Evolutionary conservation across 441 rosid species (phyloP).

Genomic region (Jatropha multifida): DNA sequence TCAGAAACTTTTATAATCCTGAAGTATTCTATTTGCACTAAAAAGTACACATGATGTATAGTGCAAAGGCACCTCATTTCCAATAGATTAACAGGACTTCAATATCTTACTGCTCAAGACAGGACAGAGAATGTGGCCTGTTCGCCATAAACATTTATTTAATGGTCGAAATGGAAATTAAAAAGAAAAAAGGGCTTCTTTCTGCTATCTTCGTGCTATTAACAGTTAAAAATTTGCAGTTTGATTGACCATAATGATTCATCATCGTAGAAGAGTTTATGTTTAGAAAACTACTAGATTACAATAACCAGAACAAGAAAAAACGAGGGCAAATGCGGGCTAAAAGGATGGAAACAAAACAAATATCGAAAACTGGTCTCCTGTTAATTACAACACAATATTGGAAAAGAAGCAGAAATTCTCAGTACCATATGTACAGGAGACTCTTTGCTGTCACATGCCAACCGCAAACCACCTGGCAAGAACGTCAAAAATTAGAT

Average conservation of each 20-base stretch:
- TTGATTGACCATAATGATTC: neutral
- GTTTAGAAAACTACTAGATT: neutral
- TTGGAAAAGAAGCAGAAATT: neutral
- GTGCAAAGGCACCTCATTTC: neutral
- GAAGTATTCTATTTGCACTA: neutral
- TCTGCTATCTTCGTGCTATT: neutral
- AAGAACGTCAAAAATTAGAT: neutral
- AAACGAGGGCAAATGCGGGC: neutral
- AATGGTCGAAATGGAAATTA: neutral
- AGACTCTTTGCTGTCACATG: slow-evolving; percentile 23
- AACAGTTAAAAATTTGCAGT: neutral
- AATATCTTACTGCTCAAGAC: neutral
- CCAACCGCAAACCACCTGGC: slow-evolving; percentile 33
- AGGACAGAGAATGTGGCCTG: neutral
- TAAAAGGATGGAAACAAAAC: neutral
- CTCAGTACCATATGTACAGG: slow-evolving; percentile 30
- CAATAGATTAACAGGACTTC: neutral
- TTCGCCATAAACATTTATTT: neutral
- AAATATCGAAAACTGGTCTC: neutral
- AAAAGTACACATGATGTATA: neutral
- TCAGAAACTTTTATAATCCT: neutral
- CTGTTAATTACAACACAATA: neutral
- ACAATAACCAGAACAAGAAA: neutral
- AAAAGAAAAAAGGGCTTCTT: neutral
- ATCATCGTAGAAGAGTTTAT: neutral